Conservation (phyloP, 192 early-diverging fungal species). For the Backusella sp. region DNA sequence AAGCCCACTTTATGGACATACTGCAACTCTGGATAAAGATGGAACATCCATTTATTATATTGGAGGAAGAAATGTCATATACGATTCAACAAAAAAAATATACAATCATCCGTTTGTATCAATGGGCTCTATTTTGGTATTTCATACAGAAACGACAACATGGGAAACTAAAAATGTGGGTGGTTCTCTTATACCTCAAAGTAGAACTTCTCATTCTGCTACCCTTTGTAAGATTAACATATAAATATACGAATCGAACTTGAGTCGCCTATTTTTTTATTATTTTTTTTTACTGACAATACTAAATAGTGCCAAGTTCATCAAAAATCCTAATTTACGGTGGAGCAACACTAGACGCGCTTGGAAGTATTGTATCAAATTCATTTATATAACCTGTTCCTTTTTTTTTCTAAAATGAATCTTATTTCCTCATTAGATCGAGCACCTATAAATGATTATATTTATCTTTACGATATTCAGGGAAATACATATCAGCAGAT, state of each 20-base stretch:
- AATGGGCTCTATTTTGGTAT: not conserved
- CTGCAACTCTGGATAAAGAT: not conserved
- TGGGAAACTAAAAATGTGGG: not conserved
- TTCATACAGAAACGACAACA: not conserved
- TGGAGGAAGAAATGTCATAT: not conserved
- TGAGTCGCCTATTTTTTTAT: not conserved
- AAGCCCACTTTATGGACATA: not conserved
- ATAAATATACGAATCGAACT: not conserved
- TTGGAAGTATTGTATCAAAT: not conserved
- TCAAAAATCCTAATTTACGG: not conserved
- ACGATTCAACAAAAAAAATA: not conserved
- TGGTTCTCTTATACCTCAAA: not conserved
- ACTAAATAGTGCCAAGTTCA: not conserved
- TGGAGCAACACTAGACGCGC: not conserved
- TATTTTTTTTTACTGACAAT: not conserved
- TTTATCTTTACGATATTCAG: not conserved
- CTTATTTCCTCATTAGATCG: not conserved
- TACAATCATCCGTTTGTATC: not conserved
- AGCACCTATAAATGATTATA: not conserved
- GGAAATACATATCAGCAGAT: not conserved
- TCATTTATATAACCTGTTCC: not conserved
- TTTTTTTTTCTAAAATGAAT: not conserved
- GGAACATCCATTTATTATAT: conserved; percentile 2
- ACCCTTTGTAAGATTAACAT: not conserved
- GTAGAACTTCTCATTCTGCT: not conserved